Evolutionary conservation across 192 early-diverging fungal genomes (phyloP).

Genomic region (Backusella liffmaniae): DNA sequence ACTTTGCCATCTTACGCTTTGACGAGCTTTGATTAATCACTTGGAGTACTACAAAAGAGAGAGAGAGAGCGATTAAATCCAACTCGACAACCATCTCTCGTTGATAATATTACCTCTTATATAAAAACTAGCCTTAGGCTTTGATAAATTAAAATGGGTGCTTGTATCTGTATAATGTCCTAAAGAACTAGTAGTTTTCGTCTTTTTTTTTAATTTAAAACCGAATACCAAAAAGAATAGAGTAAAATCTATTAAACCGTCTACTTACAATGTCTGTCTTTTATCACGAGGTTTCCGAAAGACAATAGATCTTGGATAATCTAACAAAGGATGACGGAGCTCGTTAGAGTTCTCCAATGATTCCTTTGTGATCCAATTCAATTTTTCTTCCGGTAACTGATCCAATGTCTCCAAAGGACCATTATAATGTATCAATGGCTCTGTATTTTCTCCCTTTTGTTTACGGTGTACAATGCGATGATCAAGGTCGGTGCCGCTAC

Average conservation of each 20-base stretch:
- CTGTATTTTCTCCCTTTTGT: not conserved
- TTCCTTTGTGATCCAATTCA: constrained; percentile 21
- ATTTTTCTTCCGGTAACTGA: constrained; percentile 24
- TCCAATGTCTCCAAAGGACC: constrained; percentile 25
- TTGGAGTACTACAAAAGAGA: constrained; percentile 8
- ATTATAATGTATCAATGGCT: constrained; percentile 29
- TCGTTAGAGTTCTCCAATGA: constrained; percentile 11
- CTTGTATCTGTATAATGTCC: not conserved
- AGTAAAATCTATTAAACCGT: not conserved
- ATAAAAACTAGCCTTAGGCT: constrained; percentile 25
- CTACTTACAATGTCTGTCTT: not conserved
- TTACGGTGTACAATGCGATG: not conserved
- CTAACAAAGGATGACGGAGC: not conserved
- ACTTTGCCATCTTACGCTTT: constrained; percentile 11
- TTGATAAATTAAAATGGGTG: not conserved
- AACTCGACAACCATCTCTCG: too few relatives aligned
- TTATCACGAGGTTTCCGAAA: constrained; percentile 24
- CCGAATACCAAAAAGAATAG: not conserved
- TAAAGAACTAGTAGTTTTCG: not conserved
- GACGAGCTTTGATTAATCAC: constrained; percentile 7
- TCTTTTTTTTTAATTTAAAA: not conserved
- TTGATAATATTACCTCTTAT: constrained; percentile 17
- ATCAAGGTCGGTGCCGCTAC: not conserved
- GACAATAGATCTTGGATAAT: constrained; percentile 15
- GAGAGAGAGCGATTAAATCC: not conserved